Conservation (phyloP, 495 filamentous ascomycete species). For the Penicillium lividum region DNA sequence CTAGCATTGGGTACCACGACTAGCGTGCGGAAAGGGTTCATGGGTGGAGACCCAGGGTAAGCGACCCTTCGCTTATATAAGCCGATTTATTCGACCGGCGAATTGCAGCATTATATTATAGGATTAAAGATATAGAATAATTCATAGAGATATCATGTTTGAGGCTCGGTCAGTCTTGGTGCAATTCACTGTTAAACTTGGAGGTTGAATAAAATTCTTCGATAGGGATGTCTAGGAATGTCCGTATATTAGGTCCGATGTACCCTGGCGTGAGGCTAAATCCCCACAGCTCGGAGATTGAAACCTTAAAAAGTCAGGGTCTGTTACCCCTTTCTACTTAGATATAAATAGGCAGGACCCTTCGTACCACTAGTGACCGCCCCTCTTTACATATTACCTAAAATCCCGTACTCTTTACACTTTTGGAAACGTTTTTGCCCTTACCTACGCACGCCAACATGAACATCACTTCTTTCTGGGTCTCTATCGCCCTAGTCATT, state of each 20-base stretch:
- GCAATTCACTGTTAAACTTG: background rate
- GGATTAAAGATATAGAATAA: too few relatives aligned
- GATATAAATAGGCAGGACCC: too few relatives aligned
- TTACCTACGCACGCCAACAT: conserved; percentile 27
- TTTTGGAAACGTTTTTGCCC: conserved; percentile 3
- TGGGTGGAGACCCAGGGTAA: background rate
- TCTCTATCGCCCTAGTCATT: conserved; percentile 22
- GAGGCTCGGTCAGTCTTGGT: background rate
- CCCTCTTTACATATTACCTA: too few relatives aligned
- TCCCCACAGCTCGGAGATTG: background rate
- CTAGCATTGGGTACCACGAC: background rate
- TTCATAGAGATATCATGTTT: too few relatives aligned
- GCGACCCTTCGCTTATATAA: too few relatives aligned
- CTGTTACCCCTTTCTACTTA: too few relatives aligned
- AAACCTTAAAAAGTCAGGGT: background rate
- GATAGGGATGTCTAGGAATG: background rate
- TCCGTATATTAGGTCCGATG: background rate
- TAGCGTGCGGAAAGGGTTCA: conserved; percentile 2
- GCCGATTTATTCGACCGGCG: too few relatives aligned
- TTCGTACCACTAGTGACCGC: too few relatives aligned
- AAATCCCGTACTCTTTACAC: too few relatives aligned
- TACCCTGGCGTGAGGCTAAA: background rate
- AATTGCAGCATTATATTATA: too few relatives aligned
- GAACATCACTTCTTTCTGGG: conserved; percentile 29
- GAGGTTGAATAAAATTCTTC: background rate